Base-by-base conservation (phyloP, 2,329 filamentous ascomycete species). In the Hypoxylon sp. region DNA sequence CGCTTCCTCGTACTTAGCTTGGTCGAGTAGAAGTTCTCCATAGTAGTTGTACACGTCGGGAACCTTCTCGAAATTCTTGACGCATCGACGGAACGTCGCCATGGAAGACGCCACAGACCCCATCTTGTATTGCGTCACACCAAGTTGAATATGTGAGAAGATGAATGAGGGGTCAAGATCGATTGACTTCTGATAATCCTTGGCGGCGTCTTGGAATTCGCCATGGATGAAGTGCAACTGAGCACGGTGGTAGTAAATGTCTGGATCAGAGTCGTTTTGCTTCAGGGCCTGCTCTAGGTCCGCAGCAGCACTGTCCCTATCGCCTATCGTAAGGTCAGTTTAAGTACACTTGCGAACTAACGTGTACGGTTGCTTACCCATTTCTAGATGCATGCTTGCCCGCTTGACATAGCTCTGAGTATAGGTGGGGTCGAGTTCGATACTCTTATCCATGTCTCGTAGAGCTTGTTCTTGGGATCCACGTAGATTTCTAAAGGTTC, bases 41-140 rank as follows among this genome's bases (percentile, higher is more conserved):
- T 97, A 98, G 88, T 99, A 99, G 87, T 99, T 99, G 87, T 98
- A 99, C 44, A 98, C 96, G 78, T 99, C 96, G 5, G 95, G 94
- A 10, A 97, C 93, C 79, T 95, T 93, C 77, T 94, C 92, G 79
- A 99, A 99, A 84, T 97, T 98, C 91, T 98, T 99, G 81, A 98
- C 94, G 82, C 94, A 97, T 71, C 94, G 89, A 75, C 95, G 90
- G 90, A 99, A 98, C 5, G 96, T 99, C 37, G 96, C 95, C 94
- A 98, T 98, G 51, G 94, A 97, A 7, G 94, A 98, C 6, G 96
- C 96, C 65, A 99, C 92, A 31, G 93, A 97, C 74, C 96, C 96
- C 92, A 98, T 97, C 90, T 99, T 99, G 87, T 99, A 99, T 83
- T 99, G 96, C 54, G 96, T 99, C 57, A 99, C 96, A 80, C 96